A percentile compares a stretch with the other conserved stretches of the same genome.
Conservation (phyloP, 2,329 filamentous ascomycete species). For the Colletotrichum melonis region DNA sequence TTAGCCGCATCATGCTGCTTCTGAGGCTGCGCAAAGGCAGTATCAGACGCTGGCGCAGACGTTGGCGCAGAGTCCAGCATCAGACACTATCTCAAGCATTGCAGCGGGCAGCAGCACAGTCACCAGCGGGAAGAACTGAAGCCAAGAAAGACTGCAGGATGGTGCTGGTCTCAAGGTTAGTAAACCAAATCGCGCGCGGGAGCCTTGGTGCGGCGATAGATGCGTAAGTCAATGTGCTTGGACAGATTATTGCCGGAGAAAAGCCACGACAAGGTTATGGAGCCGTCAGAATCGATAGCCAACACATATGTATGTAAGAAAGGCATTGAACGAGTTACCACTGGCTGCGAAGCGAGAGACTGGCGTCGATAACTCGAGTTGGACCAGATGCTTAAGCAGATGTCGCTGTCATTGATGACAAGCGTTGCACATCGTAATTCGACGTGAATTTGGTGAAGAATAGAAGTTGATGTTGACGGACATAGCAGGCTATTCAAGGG, state of each 20-base stretch:
- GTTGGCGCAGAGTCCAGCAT: background rate
- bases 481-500: background rate
- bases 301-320: background rate
- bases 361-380: background rate
- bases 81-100: constrained; percentile 13
- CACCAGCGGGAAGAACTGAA: constrained; percentile 13
- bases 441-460: background rate
- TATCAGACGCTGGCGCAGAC: constrained; percentile 11
- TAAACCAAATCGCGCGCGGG: constrained; percentile 7
- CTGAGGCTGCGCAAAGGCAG: constrained; percentile 11
- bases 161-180: constrained; percentile 1
- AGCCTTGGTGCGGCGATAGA: constrained; percentile 8
- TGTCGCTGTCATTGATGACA: constrained; percentile 31
- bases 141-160: background rate
- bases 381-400: background rate
- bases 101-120: background rate
- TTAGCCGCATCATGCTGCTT: constrained; percentile 4
- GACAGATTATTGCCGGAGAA: background rate
- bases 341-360: constrained; percentile 18
- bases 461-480: background rate
- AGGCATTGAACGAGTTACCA: background rate
- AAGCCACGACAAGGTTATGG: background rate
- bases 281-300: background rate
- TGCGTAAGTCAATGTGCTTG: constrained; percentile 1
- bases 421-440: constrained; percentile 16